Base-by-base conservation (phyloP, 2,329 filamentous ascomycete genomes). In the Tolypocladium sp. region DNA sequence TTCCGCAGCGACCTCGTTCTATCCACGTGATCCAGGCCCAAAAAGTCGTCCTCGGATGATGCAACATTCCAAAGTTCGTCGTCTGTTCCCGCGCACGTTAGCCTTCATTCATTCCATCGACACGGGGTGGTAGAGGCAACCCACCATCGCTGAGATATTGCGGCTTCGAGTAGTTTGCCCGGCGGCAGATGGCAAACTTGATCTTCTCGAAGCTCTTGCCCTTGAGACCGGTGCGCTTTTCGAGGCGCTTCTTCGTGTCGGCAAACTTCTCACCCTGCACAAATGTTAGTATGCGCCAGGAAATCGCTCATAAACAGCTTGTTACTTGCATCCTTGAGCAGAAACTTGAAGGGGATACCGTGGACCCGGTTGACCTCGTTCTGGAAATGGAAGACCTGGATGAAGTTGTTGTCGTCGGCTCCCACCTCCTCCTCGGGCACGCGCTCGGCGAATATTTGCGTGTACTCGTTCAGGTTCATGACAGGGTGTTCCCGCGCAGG, bases 121-220 rank as follows among this genome's bases (percentile, higher is more conserved):
- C 20, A 33, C 5, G 15, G 12, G 8, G 6, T n/a, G 46, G 25
- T 2, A 13, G 42, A 27, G 30, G 4, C 17, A 72, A 5, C 87
- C 80, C 77, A 96, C 93, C 92, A 76, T 97, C 94, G 65, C 88
- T 86, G 54, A 99, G 79, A 76, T 95, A 95, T 61, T 85, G 82
- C 33, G 92, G 89, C 69, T 89, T 91, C 44, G 89, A 86, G 74
- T 90, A 95, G 49, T 79, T 79, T 57, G 85, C 81, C 71, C 89
- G 81, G 71, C 86, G 80, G 57, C 97, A 83, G 38, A 96, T 75
- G 8, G 92, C 90, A 78, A 99, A 97, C 74, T 95, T 97, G 74
- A 99, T 94, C 80, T 97, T 97, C 74, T 99, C 93, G 66, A 99
- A 92, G 64, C 91, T 91, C 80, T 99, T 99, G 73, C 94, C 95